phyloP scores from a whole-genome alignment of 2,329 filamentous ascomycete species.

The Pyricularia sp. region DNA sequence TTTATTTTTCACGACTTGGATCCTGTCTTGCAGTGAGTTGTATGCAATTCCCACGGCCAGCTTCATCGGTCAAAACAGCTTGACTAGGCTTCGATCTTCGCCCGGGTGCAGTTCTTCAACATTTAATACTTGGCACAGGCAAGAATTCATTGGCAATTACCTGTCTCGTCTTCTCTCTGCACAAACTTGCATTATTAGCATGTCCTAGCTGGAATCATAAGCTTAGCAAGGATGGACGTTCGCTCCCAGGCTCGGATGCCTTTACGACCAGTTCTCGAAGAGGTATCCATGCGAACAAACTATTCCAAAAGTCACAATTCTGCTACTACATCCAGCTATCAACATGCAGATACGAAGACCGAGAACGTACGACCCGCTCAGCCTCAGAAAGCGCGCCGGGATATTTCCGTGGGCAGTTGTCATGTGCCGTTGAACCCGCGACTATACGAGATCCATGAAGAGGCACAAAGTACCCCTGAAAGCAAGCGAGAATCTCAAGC shows the following conservation, averaged over 20 bases:
- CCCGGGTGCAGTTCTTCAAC: too few species aligned
- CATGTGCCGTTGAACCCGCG: conserved; percentile 8
- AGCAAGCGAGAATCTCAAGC: conserved; percentile 28
- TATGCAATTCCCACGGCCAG: not conserved
- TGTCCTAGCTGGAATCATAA: not conserved
- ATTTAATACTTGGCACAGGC: not conserved
- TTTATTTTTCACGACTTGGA: not conserved
- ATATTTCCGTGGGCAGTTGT: not conserved
- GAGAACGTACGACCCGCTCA: not conserved
- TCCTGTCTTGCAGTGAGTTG: not conserved
- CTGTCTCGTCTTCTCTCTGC: not conserved
- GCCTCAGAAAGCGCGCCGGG: not conserved
- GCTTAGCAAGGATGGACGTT: not conserved
- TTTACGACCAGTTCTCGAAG: not conserved
- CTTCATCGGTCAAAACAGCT: not conserved
- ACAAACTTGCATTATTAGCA: not conserved
- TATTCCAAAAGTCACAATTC: conserved; percentile 11
- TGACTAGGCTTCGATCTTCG: not conserved
- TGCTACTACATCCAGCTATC: not conserved
- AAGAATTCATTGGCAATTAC: not conserved
- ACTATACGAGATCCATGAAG: conserved; percentile 22
- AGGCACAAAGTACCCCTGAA: conserved; percentile 16
- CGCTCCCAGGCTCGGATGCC: not conserved
- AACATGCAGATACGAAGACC: not conserved
- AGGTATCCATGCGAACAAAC: not conserved